Percentiles rank a stretch among this genome's conserved stretches.
phyloP scores from a whole-genome alignment of 176 grass and related monocot species.

The Miscanthus lutarioriparius region DNA sequence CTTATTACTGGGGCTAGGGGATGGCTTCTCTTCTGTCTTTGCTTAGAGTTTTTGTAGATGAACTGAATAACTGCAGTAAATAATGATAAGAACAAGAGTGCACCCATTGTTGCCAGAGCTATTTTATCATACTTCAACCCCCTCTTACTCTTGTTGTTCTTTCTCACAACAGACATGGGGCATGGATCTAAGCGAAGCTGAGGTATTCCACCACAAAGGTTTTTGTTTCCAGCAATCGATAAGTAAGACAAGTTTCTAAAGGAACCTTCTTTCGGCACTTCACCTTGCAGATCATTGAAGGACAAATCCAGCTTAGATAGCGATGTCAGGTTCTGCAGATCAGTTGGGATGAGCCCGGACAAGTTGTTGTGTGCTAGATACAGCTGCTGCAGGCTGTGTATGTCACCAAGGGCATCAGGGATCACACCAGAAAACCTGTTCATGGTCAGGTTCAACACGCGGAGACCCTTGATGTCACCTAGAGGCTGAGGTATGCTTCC shows the following conservation, averaged over 20 bases:
- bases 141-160: neutral
- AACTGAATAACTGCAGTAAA: neutral
- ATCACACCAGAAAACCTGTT: conserved; percentile 42
- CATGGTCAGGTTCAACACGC: conserved; percentile 21
- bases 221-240: conserved; percentile 16
- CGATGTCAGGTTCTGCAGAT: conserved; percentile 15
- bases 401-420: conserved; percentile 10
- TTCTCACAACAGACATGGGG: neutral
- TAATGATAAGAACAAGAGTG: neutral
- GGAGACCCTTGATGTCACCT: conserved; percentile 24
- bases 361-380: conserved; percentile 37
- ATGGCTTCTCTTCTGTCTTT: neutral
- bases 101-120: neutral
- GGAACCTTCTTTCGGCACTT: conserved; percentile 28
- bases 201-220: conserved; percentile 37
- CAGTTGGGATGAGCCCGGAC: conserved; percentile 20
- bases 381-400: neutral
- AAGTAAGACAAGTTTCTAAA: conserved; percentile 30
- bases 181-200: neutral
- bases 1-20: neutral
- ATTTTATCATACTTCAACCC: neutral
- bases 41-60: neutral
- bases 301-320: conserved; percentile 26
- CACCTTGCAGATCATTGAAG: conserved; percentile 36
- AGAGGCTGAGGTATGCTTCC: conserved; percentile 37